phyloP scores from a whole-genome alignment of 305 asterid genomes.

The Fraxinus sp. region DNA sequence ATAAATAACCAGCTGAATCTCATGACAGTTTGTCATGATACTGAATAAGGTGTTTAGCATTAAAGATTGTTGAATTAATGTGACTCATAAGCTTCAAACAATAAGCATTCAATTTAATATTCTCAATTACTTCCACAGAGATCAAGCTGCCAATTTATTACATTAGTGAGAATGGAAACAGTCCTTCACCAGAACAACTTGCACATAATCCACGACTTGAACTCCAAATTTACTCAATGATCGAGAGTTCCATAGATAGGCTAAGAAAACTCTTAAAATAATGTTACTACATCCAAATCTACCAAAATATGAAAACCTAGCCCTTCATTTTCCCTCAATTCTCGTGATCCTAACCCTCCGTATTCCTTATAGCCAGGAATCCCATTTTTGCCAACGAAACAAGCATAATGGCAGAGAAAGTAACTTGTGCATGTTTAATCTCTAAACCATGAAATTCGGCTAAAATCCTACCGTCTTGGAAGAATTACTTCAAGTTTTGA shows the following conservation, averaged over 20 bases:
- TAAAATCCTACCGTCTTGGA: not conserved
- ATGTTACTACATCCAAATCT: not conserved
- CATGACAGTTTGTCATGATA: not conserved
- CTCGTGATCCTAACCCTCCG: not conserved
- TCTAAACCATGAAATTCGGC: not conserved
- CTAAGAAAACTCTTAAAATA: not conserved
- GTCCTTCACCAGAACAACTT: not conserved
- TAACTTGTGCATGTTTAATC: not conserved
- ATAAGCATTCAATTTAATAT: not conserved
- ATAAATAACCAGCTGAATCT: not conserved
- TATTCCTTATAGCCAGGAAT: not conserved
- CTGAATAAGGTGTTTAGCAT: not conserved
- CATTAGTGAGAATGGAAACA: not conserved
- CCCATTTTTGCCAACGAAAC: not conserved
- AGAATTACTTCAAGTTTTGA: not conserved
- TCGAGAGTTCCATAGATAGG: not conserved
- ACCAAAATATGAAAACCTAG: not conserved
- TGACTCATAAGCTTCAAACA: not conserved
- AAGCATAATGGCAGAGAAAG: not conserved
- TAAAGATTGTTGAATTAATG: not conserved
- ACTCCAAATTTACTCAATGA: not conserved
- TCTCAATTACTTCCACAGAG: not conserved
- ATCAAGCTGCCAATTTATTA: not conserved
- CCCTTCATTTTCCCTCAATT: not conserved
- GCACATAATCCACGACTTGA: not conserved